Base-by-base conservation (phyloP, 148 eudicot genomes). In the Rhododendron vialii region DNA sequence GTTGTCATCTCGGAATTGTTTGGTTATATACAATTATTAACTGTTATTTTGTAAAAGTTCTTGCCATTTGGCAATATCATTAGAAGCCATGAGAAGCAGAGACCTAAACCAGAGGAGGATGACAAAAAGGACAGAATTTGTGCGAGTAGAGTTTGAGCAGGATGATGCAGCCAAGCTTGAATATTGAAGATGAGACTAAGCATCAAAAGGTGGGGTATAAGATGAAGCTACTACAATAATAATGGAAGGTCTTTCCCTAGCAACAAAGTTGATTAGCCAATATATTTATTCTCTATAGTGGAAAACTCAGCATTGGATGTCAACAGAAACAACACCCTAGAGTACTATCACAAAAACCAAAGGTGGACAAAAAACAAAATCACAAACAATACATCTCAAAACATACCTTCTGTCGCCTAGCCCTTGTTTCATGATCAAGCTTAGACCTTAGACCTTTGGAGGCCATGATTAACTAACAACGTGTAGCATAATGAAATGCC, bases 381-480 rank as follows among this genome's bases (percentile, higher is more conserved):
- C 78, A 15, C 48, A 20, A 48, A 43, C 57, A 50, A 55, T 67
- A 83, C 67, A 45, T 81, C 67, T 51, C 55, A 65, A 50, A 65
- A 41, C 83, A 81, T 79, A 96, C 98, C 98, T 95, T 96, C 86
- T 92, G 98, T 81, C 98, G 91, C 92, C 90, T 88, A 65, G 96
- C 95, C 86, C 99, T 91, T 22, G 98, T 85, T 83, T 97, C 99
- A 88, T 97, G 96, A 87, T 97, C 99, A 91, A 93, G 93, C 89
- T 93, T 97, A 57, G 95, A 94, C 92, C 98, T 94, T 81, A 95
- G 98, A 86, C 98, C 99, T 93, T 94, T 97, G 50, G 99, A 97
- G 90, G 98, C 98, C 99, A 97, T 97, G 84, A 35, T 87, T 83
- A 85, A 82, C 88, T 81, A 65, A 55, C 78, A 84, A 84, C 35